Conservation (phyloP, 2,329 filamentous ascomycete genomes). For the Pezicula neosporulosa region DNA sequence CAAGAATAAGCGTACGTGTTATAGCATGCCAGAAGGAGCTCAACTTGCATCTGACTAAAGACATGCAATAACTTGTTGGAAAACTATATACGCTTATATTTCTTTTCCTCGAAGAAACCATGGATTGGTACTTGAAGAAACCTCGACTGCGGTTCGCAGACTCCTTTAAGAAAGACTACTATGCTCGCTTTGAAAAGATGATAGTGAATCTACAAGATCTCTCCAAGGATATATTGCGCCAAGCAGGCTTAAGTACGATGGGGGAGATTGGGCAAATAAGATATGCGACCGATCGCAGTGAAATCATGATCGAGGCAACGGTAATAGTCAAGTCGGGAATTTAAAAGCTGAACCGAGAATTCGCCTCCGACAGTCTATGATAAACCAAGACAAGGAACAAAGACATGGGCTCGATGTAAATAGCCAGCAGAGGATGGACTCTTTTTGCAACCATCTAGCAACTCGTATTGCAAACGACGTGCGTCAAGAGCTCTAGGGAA, state of each 20-base stretch:
- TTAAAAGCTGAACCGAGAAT: too few species aligned
- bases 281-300: neutral
- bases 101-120: constrained; percentile 18
- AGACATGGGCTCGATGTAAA: too few species aligned
- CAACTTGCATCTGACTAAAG: constrained; percentile 13
- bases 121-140: constrained; percentile 21
- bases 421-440: too few species aligned
- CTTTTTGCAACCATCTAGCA: too few species aligned
- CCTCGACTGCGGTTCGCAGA: constrained; percentile 9
- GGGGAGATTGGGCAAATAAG: neutral
- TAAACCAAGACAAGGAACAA: too few species aligned
- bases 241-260: neutral
- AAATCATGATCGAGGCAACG: neutral
- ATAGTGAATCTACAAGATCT: constrained; percentile 14
- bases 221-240: constrained; percentile 4
- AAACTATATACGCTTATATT: constrained; percentile 23
- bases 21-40: constrained; percentile 13
- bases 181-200: constrained; percentile 14
- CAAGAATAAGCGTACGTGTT: constrained; percentile 18
- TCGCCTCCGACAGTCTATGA: too few species aligned
- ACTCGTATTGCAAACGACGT: too few species aligned
- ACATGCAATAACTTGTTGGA: constrained; percentile 13
- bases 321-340: too few species aligned
- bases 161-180: constrained; percentile 18
- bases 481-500: too few species aligned